Conservation (phyloP, 371 early-diverging fungal species). For the Zychaea mexicana region DNA sequence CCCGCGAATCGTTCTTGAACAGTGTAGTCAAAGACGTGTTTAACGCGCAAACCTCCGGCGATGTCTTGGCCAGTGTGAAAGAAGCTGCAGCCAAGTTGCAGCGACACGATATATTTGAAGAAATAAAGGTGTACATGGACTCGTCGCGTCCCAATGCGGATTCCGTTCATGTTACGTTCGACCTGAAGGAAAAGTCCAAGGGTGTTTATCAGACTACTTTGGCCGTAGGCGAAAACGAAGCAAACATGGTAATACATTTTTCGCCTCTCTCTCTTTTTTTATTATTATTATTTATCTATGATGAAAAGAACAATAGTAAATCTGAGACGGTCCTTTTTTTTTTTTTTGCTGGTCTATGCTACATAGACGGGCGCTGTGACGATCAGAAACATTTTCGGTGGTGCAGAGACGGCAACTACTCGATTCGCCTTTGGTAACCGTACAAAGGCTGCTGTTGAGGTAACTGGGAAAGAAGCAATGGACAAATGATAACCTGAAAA, state of each 20-base stretch:
- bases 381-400: slow-evolving; percentile 80
- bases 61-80: slow-evolving; percentile 60
- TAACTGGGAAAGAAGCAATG: slow-evolving; percentile 17
- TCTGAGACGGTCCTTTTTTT: background rate
- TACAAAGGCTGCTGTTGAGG: slow-evolving; percentile 73
- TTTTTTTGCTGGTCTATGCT: no score
- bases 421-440: slow-evolving; percentile 71
- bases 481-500: no score
- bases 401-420: slow-evolving; percentile 73
- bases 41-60: slow-evolving; percentile 59
- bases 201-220: slow-evolving; percentile 31
- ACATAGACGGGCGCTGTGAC: slow-evolving; percentile 61
- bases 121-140: slow-evolving; percentile 70
- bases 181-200: slow-evolving; percentile 41
- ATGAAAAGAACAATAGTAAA: background rate
- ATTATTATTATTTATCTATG: no score
- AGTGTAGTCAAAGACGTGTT: slow-evolving; percentile 35
- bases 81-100: slow-evolving; percentile 62
- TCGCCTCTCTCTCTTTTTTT: no score
- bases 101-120: slow-evolving; percentile 78
- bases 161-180: slow-evolving; percentile 66
- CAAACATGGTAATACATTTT: slow-evolving; percentile 37
- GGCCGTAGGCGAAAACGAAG: slow-evolving; percentile 39
- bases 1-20: slow-evolving; percentile 49
- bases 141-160: slow-evolving; percentile 45